phyloP scores from a whole-genome alignment of 495 filamentous ascomycete species.

The Tuber melanosporum region DNA sequence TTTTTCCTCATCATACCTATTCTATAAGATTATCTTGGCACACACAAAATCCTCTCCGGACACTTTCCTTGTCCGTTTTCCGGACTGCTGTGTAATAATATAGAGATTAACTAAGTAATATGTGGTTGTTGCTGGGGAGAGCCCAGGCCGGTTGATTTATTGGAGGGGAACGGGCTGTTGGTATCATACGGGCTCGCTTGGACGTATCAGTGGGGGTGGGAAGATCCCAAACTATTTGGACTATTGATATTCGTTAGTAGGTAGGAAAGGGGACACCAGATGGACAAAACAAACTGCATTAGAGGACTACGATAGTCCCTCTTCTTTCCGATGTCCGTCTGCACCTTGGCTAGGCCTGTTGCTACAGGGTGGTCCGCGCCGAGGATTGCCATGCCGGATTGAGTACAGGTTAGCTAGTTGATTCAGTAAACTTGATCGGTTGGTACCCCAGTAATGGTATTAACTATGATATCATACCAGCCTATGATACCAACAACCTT shows the following conservation, averaged over 20 bases:
- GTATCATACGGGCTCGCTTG: slow-evolving; percentile 57
- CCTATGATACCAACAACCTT: no score
- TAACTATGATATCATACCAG: no score
- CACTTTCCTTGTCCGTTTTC: no score
- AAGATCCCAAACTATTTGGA: slow-evolving; percentile 62
- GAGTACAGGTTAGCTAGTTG: not conserved
- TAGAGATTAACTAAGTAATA: slow-evolving; percentile 20
- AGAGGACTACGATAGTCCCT: slow-evolving; percentile 22
- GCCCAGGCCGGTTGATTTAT: slow-evolving; percentile 59
- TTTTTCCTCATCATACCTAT: no score
- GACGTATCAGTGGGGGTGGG: slow-evolving; percentile 62
- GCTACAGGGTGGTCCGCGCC: slow-evolving; percentile 51
- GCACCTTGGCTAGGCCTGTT: slow-evolving; percentile 48
- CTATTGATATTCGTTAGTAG: slow-evolving; percentile 24
- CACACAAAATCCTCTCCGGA: no score
- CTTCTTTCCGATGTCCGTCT: slow-evolving; percentile 48
- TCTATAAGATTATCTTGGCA: no score
- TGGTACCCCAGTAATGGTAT: no score
- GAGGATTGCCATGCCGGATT: slow-evolving; percentile 21
- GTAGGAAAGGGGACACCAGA: slow-evolving; percentile 42
- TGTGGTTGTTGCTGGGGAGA: slow-evolving; percentile 58
- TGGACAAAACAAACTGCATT: slow-evolving; percentile 54
- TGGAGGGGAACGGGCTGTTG: slow-evolving; percentile 58
- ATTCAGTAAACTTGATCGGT: no score
- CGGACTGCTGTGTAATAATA: no score